These are phyloP conservation scores for Fusarium protoensiforme DNA, from an alignment of 2,329 filamentous ascomycete species.

Conservation along the genomic window DNA sequence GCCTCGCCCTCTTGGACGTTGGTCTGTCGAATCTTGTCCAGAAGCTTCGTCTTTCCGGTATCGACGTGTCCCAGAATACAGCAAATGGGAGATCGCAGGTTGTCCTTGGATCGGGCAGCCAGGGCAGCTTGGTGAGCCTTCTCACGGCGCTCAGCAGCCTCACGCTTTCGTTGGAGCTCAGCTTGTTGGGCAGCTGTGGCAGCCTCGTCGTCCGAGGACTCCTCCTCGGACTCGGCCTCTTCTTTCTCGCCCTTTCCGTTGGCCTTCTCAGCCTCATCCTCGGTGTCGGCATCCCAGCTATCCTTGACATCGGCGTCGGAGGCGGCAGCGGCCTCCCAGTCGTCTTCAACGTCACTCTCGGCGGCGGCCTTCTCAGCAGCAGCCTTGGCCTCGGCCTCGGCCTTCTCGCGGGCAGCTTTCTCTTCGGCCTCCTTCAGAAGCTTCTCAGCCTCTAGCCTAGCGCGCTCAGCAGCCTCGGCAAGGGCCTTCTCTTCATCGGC, in stretches of 20 bases:
- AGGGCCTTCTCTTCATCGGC: constrained; percentile 82
- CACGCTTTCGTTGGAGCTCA: constrained; percentile 82
- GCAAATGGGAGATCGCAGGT: constrained; percentile 97
- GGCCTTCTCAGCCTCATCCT: constrained; percentile 72
- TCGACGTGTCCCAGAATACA: constrained; percentile 99
- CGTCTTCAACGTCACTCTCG: constrained; percentile 76
- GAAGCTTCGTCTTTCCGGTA: constrained; percentile 99
- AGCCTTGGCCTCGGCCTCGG: constrained; percentile 65
- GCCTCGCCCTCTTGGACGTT: constrained; percentile 99
- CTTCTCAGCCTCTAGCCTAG: constrained; percentile 74
- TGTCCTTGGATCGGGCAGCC: constrained; percentile 90
- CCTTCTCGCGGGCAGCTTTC: constrained; percentile 68
- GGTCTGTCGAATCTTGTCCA: constrained; percentile 98
- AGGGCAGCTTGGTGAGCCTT: constrained; percentile 92
- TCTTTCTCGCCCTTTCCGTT: constrained; percentile 56
- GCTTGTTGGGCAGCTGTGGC: constrained; percentile 78
- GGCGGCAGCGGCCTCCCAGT: constrained; percentile 88
- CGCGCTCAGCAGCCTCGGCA: constrained; percentile 81
- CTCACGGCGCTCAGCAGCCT: constrained; percentile 88
- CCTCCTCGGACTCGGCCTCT: constrained; percentile 69
- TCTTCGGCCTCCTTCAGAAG: constrained; percentile 71
- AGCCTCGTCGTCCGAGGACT: constrained; percentile 77
- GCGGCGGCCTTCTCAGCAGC: constrained; percentile 65
- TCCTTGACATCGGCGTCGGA: constrained; percentile 88
- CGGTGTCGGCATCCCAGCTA: constrained; percentile 90